Base-by-base conservation (phyloP, 1,284 basidiomycete genomes). In the Apiotrichum gamsii region DNA sequence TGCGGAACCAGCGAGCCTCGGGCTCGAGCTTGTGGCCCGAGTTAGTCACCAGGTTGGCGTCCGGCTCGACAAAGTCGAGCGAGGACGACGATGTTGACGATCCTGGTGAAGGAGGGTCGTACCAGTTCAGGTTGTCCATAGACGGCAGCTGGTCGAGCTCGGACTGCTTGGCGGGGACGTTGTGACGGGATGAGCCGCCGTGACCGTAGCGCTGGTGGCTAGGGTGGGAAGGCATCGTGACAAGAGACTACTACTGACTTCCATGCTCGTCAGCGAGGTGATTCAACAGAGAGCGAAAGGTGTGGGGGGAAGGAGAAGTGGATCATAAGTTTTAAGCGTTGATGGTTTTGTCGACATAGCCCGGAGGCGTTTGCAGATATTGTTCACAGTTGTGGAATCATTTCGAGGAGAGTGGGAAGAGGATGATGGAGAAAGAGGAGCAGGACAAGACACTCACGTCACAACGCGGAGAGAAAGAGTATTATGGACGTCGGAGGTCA, bases 1-100 rank as follows among this genome's bases (percentile, higher is more conserved):
- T 54, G 5, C 71, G 63, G 43, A 67, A 60, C 49, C 64, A 72
- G 23, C 67, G 59, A 3, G 67, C 59, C n/a, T 59, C 51, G 1
- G 49, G 52, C 16, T 64, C 49, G 8, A 68, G 62, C 59, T 74
- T 74, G 54, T 63, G 62, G 24, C 66, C 65, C 3, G 63, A 62
- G 45, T 74, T 74, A 38, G 55, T 57, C n/a, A 49, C 43, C 19
- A 63, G 39, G 28, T 59, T 48, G 24, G 56, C 51, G 37, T 48
- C 43, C 1, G 58, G 56, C 20, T 54, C 54, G 40, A 57, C 51
- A n/a, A 47, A 40, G 4, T 44, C 50, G 18, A 52, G 39, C 2
- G 54, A 57, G 3, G 49, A 49, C 2, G 60, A 56, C 2, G 60
- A 51, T n/a, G n/a, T n/a, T n/a, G n/a, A n/a, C 3, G 61, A 60